Percentiles rank a stretch among this genome's conserved stretches.
Evolutionary conservation across 2,329 filamentous ascomycete species (phyloP).

Genomic region (Sclerotinia spermophila): DNA sequence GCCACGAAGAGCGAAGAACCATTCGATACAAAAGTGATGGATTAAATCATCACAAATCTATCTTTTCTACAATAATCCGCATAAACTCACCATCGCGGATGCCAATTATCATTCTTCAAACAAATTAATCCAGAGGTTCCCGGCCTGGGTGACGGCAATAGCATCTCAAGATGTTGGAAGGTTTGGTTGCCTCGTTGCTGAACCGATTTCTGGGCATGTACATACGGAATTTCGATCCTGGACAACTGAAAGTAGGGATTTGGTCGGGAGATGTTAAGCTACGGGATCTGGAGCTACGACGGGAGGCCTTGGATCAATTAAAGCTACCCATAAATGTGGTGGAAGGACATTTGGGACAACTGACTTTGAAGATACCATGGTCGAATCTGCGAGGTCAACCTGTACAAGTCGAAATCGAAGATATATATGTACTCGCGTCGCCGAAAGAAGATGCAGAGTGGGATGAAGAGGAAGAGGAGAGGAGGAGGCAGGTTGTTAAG

Average conservation of each 20-base stretch:
- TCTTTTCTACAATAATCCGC: not conserved
- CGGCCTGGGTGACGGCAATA: conserved; percentile 70
- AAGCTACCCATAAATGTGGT: conserved; percentile 95
- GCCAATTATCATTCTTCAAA: conserved; percentile 21
- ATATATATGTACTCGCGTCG: conserved; percentile 92
- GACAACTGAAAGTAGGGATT: conserved; percentile 96
- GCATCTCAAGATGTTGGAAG: conserved; percentile 81
- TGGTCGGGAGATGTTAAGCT: conserved; percentile 99
- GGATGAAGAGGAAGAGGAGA: conserved; percentile 87
- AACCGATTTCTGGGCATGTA: conserved; percentile 99
- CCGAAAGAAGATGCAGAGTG: conserved; percentile 95
- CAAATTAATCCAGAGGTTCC: conserved; percentile 39
- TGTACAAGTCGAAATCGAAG: conserved; percentile 91
- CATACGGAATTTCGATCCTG: conserved; percentile 98
- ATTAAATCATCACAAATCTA: conserved; percentile 18
- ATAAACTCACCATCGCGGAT: conserved; percentile 24
- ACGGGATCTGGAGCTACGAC: conserved; percentile 83
- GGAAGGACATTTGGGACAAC: conserved; percentile 86
- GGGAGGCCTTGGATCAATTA: conserved; percentile 94
- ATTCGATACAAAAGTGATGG: conserved; percentile 21
- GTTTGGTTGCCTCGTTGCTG: conserved; percentile 91
- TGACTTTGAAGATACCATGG: conserved; percentile 94
- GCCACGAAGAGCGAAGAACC: conserved; percentile 11
- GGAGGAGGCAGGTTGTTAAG: conserved; percentile 83
- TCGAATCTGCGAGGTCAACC: conserved; percentile 93